phyloP scores from a whole-genome alignment of 2,329 filamentous ascomycete species.

The Nothophoma quercina region DNA sequence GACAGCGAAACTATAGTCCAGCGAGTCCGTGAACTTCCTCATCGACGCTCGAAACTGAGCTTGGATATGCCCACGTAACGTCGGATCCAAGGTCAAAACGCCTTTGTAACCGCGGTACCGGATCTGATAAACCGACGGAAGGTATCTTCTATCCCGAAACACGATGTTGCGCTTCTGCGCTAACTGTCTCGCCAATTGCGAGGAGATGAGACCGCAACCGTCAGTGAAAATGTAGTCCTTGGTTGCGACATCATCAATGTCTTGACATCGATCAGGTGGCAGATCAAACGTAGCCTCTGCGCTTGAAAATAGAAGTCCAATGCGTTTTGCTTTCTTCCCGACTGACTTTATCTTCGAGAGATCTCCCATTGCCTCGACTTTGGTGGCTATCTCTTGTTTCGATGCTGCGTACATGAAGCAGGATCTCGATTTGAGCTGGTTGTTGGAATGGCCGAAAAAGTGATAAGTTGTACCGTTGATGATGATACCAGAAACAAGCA shows the following conservation, averaged over 20 bases:
- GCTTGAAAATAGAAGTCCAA: conserved; percentile 53
- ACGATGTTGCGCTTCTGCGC: conserved; percentile 43
- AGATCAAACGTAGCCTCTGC: conserved; percentile 45
- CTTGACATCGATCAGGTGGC: conserved; percentile 46
- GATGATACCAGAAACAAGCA: conserved; percentile 46
- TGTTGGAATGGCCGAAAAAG: conserved; percentile 56
- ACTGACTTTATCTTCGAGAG: conserved; percentile 54
- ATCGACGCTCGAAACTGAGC: conserved; percentile 50
- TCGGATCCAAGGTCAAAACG: conserved; percentile 51
- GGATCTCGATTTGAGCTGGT: conserved; percentile 53
- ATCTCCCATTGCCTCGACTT: conserved; percentile 51
- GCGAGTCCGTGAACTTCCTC: conserved; percentile 52
- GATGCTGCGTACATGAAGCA: conserved; percentile 51
- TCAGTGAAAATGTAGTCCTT: conserved; percentile 54
- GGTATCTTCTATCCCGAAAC: conserved; percentile 49
- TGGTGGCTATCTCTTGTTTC: conserved; percentile 43
- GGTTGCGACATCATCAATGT: conserved; percentile 50
- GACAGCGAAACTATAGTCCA: conserved; percentile 49
- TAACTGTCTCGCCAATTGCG: conserved; percentile 44
- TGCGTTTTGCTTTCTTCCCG: conserved; percentile 54
- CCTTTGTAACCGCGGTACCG: conserved; percentile 56
- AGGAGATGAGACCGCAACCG: conserved; percentile 52
- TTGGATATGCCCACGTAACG: conserved; percentile 35
- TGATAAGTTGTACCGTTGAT: conserved; percentile 50
- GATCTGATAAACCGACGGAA: conserved; percentile 54